Evolutionary conservation across 2,329 filamentous ascomycete species (phyloP).

Genomic region (Ceratocystis ficicola): DNA sequence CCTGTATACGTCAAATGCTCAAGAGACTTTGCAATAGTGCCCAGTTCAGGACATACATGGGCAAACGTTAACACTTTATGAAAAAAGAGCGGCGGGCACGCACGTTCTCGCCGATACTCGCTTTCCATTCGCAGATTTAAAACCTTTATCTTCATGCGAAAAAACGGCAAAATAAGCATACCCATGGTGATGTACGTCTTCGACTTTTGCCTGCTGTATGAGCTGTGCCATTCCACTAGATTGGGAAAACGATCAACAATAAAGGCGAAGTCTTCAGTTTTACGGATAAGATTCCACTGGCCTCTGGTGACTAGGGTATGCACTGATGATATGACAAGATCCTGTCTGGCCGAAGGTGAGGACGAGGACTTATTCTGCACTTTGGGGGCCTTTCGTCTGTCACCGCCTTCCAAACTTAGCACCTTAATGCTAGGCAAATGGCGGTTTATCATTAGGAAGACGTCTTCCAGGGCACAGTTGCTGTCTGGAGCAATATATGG

Average conservation of each 20-base stretch:
- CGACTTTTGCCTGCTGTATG: conserved; percentile 58
- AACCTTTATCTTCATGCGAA: conserved; percentile 48
- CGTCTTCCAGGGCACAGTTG: conserved; percentile 58
- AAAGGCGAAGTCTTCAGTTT: conserved; percentile 48
- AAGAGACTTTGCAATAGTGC: conserved; percentile 46
- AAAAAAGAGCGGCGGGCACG: conserved; percentile 50
- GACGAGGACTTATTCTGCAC: conserved; percentile 32
- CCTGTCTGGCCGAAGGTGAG: conserved; percentile 19
- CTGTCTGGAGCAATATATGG: conserved; percentile 35
- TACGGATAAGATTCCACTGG: conserved; percentile 64
- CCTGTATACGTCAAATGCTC: conserved; percentile 63
- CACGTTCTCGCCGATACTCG: conserved; percentile 54
- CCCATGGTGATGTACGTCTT: conserved; percentile 62
- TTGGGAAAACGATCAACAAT: conserved; percentile 53
- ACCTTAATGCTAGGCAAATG: conserved; percentile 51
- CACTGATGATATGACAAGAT: conserved; percentile 38
- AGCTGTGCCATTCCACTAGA: conserved; percentile 50
- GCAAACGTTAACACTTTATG: conserved; percentile 46
- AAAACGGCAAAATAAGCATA: conserved; percentile 41
- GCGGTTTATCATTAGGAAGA: conserved; percentile 50
- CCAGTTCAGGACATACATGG: conserved; percentile 55
- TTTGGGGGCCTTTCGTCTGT: conserved; percentile 61
- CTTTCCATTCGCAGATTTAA: conserved; percentile 59
- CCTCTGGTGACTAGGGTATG: conserved; percentile 60
- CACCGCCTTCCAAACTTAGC: conserved; percentile 63